Evolutionary conservation across 768 basidiomycete species (phyloP).

Genomic region (Leccinellum rugosiceps): DNA sequence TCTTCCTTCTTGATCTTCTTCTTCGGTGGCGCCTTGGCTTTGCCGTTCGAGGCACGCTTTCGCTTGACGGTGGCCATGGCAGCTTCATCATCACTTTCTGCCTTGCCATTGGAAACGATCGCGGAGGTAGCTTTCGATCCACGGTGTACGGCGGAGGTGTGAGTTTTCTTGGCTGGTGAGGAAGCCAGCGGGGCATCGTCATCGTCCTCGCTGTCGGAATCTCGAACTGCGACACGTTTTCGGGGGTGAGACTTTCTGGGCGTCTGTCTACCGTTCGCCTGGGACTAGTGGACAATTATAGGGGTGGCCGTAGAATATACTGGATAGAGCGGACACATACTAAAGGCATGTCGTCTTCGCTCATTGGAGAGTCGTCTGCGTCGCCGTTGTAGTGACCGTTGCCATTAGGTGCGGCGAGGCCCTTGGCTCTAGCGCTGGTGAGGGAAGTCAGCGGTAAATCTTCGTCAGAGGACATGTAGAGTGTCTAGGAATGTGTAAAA

Average conservation of each 20-base stretch:
- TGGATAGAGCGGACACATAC: constrained; percentile 39
- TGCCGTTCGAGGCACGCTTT: constrained; percentile 44
- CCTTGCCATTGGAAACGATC: constrained; percentile 38
- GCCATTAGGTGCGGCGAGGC: constrained; percentile 43
- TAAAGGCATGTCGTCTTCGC: constrained; percentile 70
- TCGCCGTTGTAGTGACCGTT: constrained; percentile 38
- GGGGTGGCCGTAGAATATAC: constrained; percentile 10
- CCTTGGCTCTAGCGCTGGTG: constrained; percentile 41
- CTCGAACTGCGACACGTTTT: constrained; percentile 57
- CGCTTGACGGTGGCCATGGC: constrained; percentile 44
- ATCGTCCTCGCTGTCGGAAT: constrained; percentile 58
- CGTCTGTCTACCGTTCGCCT: constrained; percentile 48
- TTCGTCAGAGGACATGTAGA: constrained; percentile 54
- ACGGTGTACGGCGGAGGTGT: constrained; percentile 39
- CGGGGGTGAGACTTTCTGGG: constrained; percentile 27
- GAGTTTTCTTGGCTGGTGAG: constrained; percentile 56
- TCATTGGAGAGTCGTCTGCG: constrained; percentile 48
- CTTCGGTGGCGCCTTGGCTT: constrained; percentile 52
- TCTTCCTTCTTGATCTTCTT: constrained; percentile 66
- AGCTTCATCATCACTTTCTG: constrained; percentile 40
- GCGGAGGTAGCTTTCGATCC: constrained; percentile 35
- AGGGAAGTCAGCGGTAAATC: constrained; percentile 46
- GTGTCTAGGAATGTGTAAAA: constrained; percentile 25
- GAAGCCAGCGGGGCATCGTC: constrained; percentile 73
- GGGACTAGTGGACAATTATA: constrained; percentile 43